phyloP scores from a whole-genome alignment of 768 basidiomycete genomes.

The Cubamyces sp. region DNA sequence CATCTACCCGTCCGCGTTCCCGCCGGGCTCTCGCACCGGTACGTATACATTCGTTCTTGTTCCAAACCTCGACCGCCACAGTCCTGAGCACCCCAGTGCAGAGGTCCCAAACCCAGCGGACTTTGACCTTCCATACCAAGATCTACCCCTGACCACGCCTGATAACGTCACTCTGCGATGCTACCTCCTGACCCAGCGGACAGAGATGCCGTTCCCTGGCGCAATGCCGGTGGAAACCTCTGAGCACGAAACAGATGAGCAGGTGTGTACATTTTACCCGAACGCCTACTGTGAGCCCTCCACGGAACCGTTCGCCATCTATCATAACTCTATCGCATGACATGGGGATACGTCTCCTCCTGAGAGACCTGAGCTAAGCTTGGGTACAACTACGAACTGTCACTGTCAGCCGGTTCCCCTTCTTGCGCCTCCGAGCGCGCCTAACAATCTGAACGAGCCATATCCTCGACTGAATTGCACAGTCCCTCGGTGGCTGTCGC shows the following conservation, averaged over 20 bases:
- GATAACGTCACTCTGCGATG: conserved; percentile 76
- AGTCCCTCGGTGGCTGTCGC: conserved; percentile 3
- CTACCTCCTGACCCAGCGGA: conserved; percentile 74
- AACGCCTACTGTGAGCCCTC: too few species aligned
- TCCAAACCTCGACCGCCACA: not conserved
- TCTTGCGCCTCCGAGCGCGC: not conserved
- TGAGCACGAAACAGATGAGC: conserved; percentile 67
- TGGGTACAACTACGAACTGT: not conserved
- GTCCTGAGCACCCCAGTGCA: conserved; percentile 31
- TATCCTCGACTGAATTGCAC: not conserved
- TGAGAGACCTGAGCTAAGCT: not conserved
- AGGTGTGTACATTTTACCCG: conserved; percentile 45
- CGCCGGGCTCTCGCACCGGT: conserved; percentile 82
- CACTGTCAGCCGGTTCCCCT: conserved; percentile 3
- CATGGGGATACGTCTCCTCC: not conserved
- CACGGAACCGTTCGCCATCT: not conserved
- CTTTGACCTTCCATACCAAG: conserved; percentile 74
- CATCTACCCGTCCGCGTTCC: conserved; percentile 87
- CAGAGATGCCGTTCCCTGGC: conserved; percentile 41
- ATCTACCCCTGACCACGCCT: conserved; percentile 69
- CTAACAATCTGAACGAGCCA: too few species aligned
- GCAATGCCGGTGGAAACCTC: conserved; percentile 39
- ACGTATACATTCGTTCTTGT: conserved; percentile 16
- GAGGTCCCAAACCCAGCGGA: conserved; percentile 75
- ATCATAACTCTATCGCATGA: not conserved